Base-by-base conservation (phyloP, 2,329 filamentous ascomycete genomes). In the Escovopsis sp. region DNA sequence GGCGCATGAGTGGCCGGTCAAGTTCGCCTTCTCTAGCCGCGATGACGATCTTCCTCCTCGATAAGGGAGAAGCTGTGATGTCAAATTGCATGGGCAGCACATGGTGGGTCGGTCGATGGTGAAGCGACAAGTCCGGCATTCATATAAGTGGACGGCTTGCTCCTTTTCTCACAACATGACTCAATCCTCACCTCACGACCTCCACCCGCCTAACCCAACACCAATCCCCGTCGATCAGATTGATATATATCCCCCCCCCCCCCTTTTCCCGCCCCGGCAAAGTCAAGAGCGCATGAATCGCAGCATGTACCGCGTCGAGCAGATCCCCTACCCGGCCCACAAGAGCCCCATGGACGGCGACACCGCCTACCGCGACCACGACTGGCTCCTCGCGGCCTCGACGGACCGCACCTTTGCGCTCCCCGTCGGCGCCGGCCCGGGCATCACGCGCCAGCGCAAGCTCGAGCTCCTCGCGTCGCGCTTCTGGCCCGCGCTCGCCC, bases 401-500 rank as follows among this genome's bases (percentile, higher is more conserved):
- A 48, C 50, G 26, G 50, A 52, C 40, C 49, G 44, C 23, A 42
- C 45, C 41, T 52, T 51, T 36, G 43, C 46, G 39, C 40, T 48
- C 38, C 43, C 30, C 35, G 40, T 45, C 26, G 47, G 43, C 35
- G 23, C 23, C 23, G 43, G 45, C 35, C 42, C 41, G 37, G 43
- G 43, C 36, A 44, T 52, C 10, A 47, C 49, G 26, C 42, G 46
- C 30, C 44, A 43, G 33, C 47, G 47, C 19, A 51, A 52, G 44
- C 41, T 51, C 4, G 43, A 43, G 9, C 44, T 57, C 6, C 36
- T 55, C 1, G 49, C 57, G 36, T 44, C 38, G 3, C 42, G 43
- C 40, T 56, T 55, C 35, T 58, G 55, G 55, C 48, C 49, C 6
- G 46, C 52, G 4, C 46, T 58, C 4, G 47, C 53, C n/a, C 47